A percentile compares a stretch with the other conserved stretches of the same genome.
Evolutionary conservation across 805 yeast genomes (phyloP).

Genomic region (Candida andamanensis): DNA sequence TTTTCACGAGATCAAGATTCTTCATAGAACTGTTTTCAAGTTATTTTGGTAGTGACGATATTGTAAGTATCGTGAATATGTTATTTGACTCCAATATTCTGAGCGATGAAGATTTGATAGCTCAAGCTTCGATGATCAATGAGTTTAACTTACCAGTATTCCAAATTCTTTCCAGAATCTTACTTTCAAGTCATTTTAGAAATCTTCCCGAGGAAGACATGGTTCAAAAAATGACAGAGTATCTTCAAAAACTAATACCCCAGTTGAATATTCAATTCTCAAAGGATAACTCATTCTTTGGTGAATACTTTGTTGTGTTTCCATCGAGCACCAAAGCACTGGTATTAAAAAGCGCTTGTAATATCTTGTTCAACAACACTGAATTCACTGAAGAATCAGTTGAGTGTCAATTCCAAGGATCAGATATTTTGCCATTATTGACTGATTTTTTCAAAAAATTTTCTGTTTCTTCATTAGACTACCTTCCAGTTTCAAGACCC

Average conservation of each 20-base stretch:
- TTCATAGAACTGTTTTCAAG: slow-evolving; percentile 18
- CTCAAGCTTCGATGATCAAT: slow-evolving; percentile 14
- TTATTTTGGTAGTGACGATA: slow-evolving; percentile 13
- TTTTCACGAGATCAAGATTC: slow-evolving; percentile 15
- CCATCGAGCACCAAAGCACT: slow-evolving; percentile 23
- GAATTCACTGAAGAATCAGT: slow-evolving; percentile 2
- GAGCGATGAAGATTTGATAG: slow-evolving; percentile 14
- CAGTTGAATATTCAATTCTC: slow-evolving; percentile 24
- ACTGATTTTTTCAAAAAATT: slow-evolving; percentile 45
- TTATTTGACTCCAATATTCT: slow-evolving; percentile 4
- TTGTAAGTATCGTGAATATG: slow-evolving; percentile 15
- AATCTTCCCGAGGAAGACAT: slow-evolving; percentile 9
- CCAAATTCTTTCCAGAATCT: slow-evolving; percentile 23
- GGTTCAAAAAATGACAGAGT: slow-evolving; percentile 8
- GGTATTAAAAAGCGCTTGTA: slow-evolving; percentile 20
- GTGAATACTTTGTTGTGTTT: slow-evolving; percentile 33
- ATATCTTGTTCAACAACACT: slow-evolving; percentile 17
- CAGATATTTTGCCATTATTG: slow-evolving; percentile 31
- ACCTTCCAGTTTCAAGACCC: slow-evolving; percentile 15
- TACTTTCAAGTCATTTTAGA: slow-evolving; percentile 14
- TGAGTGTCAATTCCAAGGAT: slow-evolving; percentile 4
- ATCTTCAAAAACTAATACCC: slow-evolving; percentile 14
- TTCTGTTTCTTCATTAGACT: slow-evolving; percentile 27
- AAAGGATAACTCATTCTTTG: slow-evolving; percentile 29
- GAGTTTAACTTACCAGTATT: slow-evolving; percentile 33